Base-by-base conservation (phyloP, 495 filamentous ascomycete genomes). In the Chaetomidium leptoderma region DNA sequence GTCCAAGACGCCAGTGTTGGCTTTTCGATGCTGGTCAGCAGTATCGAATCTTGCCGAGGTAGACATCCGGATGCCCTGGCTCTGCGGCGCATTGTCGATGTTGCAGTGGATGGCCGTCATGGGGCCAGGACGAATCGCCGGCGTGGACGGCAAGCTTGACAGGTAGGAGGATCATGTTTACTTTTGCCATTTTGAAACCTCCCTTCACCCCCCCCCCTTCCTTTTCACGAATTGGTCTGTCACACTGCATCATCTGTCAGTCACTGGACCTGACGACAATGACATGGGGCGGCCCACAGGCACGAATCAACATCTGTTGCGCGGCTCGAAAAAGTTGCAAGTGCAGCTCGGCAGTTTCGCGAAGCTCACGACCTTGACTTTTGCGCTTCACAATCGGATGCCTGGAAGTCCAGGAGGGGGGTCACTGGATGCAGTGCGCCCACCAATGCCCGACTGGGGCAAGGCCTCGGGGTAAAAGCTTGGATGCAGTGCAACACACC, bases 51-150 rank as follows among this genome's bases (percentile, higher is more conserved):
- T 92, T 33, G 62, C 90, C 66, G 84, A 88, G 75, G 67, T 95
- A 56, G 78, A 87, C 58, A 67, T 70, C 56, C 85, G 88, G 70
- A 92, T 95, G 89, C 91, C 91, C 35, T 96, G 91, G 91, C 76
- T 95, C 42, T 77, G 73, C 64, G 89, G 88, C 63, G 68, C 81
- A 53, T 64, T 91, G 35, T 83, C 86, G 50, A 79, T 96, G 66
- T 64, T 85, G 53, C 90, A 91, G 72, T 85, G 86, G 77, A 77
- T 81, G 58, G 76, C 83, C 64, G 68, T 92, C 63, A 75, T 74
- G 62, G 88, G 90, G 37, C 87, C 89, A 60, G 86, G 90, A 63
- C 78, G 74, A 72, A 69, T 95, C 36, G 90, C 88, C 71, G 78
- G 78, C 67, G 82, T 86, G 9, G 81, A 91, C 71, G 86, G 90